Evolutionary conservation across 2,329 filamentous ascomycete genomes (phyloP), one percentile per base, ranked within the genome.

Genomic region (Cercospora berteroae): DNA sequence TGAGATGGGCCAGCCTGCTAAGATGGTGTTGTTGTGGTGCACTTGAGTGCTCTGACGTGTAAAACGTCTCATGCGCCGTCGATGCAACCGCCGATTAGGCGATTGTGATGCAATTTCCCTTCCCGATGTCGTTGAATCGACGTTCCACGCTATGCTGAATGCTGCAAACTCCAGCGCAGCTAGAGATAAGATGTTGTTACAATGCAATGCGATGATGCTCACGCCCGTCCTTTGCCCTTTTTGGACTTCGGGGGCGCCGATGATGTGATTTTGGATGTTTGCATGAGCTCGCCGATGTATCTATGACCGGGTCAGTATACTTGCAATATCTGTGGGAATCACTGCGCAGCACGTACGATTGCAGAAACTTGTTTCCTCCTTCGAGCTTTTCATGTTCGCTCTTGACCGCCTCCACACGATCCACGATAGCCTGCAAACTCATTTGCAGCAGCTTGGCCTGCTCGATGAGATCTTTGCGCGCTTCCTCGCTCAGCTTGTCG

Each of bases 361-460:
- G 94, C 58, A 99, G 82, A 77, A 98, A 97, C 76, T 93, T 94
- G 85, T 99, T 99, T 79, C 97, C 94, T 79, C 87, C 95, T 80
- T 98, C 94, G 64, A 99, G 88, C 81, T 97, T 97, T 81, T 97
- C 93, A 77, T 99, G 94, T 77, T 98, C 94, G 74, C 91, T 90
- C 79, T 93, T 92, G 71, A 98, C 94, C 31, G 92, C 92, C 77
- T 99, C 95, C 78, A 98, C 96, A 61, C 93, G 91, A 80, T 97
- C 92, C 72, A 97, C 93, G 52, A 98, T 90, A 70, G 90, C 92
- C 69, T 96, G 85, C 36, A 99, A 87, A 29, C 93, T 96, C 63
- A 93, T 92, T 80, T 99, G 95, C 29, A 98, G 84, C 57, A 88
- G 87, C 79, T 93, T 92, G 67, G 94, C 94, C 81, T 97, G 93